Conservation (phyloP, 1,139 yeast genomes). For the Pichia sp. region DNA sequence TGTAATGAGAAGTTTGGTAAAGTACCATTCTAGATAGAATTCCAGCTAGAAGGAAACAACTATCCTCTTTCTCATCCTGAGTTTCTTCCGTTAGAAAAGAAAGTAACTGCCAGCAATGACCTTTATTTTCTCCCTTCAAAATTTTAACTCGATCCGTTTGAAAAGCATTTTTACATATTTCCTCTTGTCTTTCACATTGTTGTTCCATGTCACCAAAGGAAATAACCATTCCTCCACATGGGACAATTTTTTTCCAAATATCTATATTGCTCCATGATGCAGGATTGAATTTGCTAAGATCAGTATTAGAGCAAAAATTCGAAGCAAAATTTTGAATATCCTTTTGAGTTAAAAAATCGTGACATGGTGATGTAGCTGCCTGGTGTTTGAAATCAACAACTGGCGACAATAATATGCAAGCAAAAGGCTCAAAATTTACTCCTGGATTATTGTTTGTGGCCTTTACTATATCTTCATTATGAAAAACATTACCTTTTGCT, state of each 20-base stretch:
- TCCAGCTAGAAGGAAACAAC: slow-evolving; percentile 29
- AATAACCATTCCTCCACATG: slow-evolving; percentile 31
- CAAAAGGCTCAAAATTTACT: slow-evolving; percentile 27
- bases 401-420: slow-evolving; percentile 35
- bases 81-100: slow-evolving; percentile 30
- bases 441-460: slow-evolving; percentile 4
- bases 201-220: slow-evolving; percentile 36
- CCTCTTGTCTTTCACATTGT: slow-evolving; percentile 31
- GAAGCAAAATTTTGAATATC: background rate
- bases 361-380: too few species aligned
- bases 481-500: slow-evolving; percentile 4
- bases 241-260: slow-evolving; percentile 37
- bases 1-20: slow-evolving; percentile 25
- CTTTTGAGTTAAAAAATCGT: slow-evolving; percentile 3
- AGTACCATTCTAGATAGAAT: slow-evolving; percentile 29
- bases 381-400: slow-evolving; percentile 16
- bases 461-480: slow-evolving; percentile 1
- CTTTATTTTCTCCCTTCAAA: slow-evolving; percentile 22
- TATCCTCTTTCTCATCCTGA: slow-evolving; percentile 33
- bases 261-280: slow-evolving; percentile 29
- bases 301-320: slow-evolving; percentile 1
- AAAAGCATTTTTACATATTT: slow-evolving; percentile 23
- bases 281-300: slow-evolving; percentile 26
- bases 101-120: slow-evolving; percentile 32
- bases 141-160: slow-evolving; percentile 25